Conservation (phyloP, 2,329 filamentous ascomycete genomes). For the Neospermospora avenae region DNA sequence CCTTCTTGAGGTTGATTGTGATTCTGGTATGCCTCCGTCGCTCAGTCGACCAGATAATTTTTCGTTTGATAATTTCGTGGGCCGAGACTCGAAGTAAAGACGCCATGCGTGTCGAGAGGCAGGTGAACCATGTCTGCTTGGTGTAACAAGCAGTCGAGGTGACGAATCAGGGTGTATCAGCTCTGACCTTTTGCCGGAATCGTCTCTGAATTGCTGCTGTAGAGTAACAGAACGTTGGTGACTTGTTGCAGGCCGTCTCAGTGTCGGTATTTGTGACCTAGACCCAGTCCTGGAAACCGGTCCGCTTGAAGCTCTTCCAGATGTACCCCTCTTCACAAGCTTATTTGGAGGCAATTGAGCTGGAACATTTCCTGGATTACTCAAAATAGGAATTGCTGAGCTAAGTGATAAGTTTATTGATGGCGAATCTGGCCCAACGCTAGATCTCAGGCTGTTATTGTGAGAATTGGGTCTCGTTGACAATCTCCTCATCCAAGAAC, state of each 20-base stretch:
- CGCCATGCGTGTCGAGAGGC: constrained; percentile 30
- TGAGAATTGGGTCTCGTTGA: constrained; percentile 64
- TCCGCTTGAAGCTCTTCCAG: constrained; percentile 47
- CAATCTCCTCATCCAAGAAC: constrained; percentile 71
- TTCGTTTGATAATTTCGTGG: constrained; percentile 33
- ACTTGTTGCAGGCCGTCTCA: constrained; percentile 73
- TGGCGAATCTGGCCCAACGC: constrained; percentile 61
- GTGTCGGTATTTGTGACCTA: constrained; percentile 59
- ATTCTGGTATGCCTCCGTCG: constrained; percentile 26
- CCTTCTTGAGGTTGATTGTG: constrained; percentile 31
- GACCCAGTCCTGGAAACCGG: constrained; percentile 47
- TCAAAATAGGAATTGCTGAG: constrained; percentile 62
- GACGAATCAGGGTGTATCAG: constrained; percentile 16
- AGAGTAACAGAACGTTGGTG: constrained; percentile 73
- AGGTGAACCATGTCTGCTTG: constrained; percentile 20
- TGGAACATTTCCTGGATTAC: constrained; percentile 33
- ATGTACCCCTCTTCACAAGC: constrained; percentile 69
- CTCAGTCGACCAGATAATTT: constrained; percentile 25
- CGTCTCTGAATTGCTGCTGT: constrained; percentile 45
- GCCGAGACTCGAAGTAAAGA: constrained; percentile 34
- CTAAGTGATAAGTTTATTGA: constrained; percentile 64
- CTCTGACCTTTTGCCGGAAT: constrained; percentile 22
- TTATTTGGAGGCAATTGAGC: constrained; percentile 63
- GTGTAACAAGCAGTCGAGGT: constrained; percentile 17
- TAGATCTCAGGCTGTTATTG: constrained; percentile 62